Evolutionary conservation across 257 asterid genomes (phyloP).

Genomic region (Asclepias syriaca): DNA sequence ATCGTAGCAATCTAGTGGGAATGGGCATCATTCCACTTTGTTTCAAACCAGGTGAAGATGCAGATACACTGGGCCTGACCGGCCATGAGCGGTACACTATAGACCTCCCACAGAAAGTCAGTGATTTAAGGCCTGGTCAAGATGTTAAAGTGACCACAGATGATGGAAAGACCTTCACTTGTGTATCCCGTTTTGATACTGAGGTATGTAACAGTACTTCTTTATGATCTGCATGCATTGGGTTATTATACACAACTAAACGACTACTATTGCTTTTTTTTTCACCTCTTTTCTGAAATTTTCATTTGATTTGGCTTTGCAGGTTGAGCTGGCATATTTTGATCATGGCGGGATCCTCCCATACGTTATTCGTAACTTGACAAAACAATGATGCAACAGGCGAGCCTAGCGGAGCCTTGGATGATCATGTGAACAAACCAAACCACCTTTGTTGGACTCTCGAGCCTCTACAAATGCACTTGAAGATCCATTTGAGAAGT

Average conservation of each 20-base stretch:
- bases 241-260: background rate
- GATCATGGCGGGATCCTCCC: slow-evolving; percentile 83
- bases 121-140: slow-evolving; percentile 77
- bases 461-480: background rate
- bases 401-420: background rate
- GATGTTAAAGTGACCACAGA: slow-evolving; percentile 73
- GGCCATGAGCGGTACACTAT: slow-evolving; percentile 82
- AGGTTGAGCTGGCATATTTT: slow-evolving; percentile 80
- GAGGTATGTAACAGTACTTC: slow-evolving; percentile 40
- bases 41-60: slow-evolving; percentile 82
- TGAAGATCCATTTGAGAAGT: background rate
- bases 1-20: slow-evolving; percentile 91
- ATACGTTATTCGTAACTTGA: slow-evolving; percentile 55
- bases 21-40: slow-evolving; percentile 94
- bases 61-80: slow-evolving; percentile 70
- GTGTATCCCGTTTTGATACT: slow-evolving; percentile 74
- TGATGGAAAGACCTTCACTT: slow-evolving; percentile 61
- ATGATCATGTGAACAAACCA: background rate
- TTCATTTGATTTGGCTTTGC: slow-evolving; percentile 13
- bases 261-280: background rate
- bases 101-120: slow-evolving; percentile 60
- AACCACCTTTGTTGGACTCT: background rate
- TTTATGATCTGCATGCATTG: background rate
- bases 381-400: slow-evolving; percentile 28
- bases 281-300: no score